A percentile compares a stretch with the other conserved stretches of the same genome.
Evolutionary conservation across 768 basidiomycete genomes (phyloP).

Genomic region (Panellus pusillus): DNA sequence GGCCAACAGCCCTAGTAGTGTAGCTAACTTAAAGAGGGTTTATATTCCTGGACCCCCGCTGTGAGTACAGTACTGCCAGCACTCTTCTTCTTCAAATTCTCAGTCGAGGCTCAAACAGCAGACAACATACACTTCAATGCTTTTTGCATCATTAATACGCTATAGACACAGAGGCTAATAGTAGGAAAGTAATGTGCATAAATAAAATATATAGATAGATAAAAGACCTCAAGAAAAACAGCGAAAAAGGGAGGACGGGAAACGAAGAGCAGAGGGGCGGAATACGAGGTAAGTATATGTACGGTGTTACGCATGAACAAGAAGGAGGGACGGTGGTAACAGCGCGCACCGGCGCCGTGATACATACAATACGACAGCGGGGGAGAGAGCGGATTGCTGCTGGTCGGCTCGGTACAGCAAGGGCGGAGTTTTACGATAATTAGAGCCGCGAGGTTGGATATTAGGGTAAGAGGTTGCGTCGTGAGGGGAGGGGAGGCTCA

Average conservation of each 20-base stretch:
- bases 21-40: no score
- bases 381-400: background rate
- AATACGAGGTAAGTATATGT: slow-evolving; percentile 6
- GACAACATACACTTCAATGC: slow-evolving; percentile 1
- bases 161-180: slow-evolving; percentile 19
- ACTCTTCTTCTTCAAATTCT: no score
- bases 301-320: slow-evolving; percentile 2
- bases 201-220: slow-evolving; percentile 18
- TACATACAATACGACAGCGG: slow-evolving; percentile 14
- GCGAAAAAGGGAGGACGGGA: background rate
- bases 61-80: no score
- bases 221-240: background rate
- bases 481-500: background rate
- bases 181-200: background rate
- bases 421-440: background rate
- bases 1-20: no score
- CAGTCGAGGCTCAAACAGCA: no score
- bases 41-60: no score
- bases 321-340: background rate
- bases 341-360: background rate
- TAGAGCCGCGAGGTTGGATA: slow-evolving; percentile 6
- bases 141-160: slow-evolving; percentile 17
- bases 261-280: background rate
- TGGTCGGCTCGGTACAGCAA: slow-evolving; percentile 5
- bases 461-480: slow-evolving; percentile 2